Percentiles rank a stretch among this genome's conserved stretches.
Conservation (phyloP, 2,329 filamentous ascomycete genomes). For the Claviceps fusiformis region DNA sequence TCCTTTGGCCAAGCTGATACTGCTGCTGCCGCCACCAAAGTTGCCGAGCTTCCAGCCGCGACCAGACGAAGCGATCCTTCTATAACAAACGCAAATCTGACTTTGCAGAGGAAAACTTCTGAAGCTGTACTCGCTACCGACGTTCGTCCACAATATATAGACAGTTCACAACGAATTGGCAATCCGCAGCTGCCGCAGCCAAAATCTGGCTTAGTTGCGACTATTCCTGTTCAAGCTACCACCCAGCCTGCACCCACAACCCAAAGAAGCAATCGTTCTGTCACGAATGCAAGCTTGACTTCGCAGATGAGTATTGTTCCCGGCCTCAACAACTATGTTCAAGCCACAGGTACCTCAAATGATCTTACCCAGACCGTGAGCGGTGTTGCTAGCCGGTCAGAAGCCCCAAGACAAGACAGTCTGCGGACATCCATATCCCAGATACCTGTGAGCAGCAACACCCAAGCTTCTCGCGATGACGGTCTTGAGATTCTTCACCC, state of each 20-base stretch:
- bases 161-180: not conserved
- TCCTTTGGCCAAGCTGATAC: not conserved
- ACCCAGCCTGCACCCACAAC: not conserved
- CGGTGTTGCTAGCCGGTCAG: constrained; percentile 27
- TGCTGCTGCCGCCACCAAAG: not conserved
- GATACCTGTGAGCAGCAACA: constrained; percentile 6
- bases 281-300: constrained; percentile 5
- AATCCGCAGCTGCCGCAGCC: not conserved
- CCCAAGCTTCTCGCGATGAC: constrained; percentile 10
- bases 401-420: constrained; percentile 19
- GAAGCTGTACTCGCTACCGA: not conserved
- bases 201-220: not conserved
- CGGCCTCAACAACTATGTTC: constrained; percentile 18
- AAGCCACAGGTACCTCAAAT: constrained; percentile 6
- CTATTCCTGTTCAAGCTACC: not conserved
- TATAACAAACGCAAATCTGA: constrained; percentile 2
- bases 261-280: not conserved
- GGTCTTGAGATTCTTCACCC: constrained; percentile 19
- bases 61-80: not conserved
- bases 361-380: constrained; percentile 18
- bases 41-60: not conserved
- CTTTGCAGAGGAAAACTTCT: constrained; percentile 3
- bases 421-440: constrained; percentile 11
- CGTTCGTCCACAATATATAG: not conserved
- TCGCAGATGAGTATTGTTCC: constrained; percentile 14